A percentile compares a stretch with the other conserved stretches of the same genome.
Conservation (phyloP, 129 eudicot genomes). For the Lactuca saligna region DNA sequence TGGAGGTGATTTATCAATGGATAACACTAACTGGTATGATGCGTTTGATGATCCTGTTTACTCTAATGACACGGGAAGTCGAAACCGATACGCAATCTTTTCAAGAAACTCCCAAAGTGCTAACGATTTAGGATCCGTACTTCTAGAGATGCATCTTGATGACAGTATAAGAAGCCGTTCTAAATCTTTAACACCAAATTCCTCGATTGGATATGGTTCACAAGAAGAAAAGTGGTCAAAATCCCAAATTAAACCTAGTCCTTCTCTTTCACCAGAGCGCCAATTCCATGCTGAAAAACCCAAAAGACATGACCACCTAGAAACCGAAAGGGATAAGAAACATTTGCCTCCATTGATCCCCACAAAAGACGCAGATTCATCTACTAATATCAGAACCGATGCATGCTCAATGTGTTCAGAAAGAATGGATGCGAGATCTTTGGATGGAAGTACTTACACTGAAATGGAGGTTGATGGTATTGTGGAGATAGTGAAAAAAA, state of each 20-base stretch:
- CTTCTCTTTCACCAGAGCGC: constrained; percentile 13
- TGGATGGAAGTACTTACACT: constrained; percentile 41
- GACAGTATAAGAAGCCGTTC: constrained; percentile 25
- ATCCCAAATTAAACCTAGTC: constrained; percentile 20
- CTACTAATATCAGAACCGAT: constrained; percentile 19
- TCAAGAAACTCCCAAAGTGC: constrained; percentile 38
- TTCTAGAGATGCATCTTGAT: constrained; percentile 23
- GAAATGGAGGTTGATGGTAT: constrained; percentile 53
- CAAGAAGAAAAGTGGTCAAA: constrained; percentile 35
- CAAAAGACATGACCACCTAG: constrained; percentile 12
- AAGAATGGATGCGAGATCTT: constrained; percentile 40
- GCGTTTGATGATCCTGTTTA: constrained; percentile 14
- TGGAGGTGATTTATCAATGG: constrained; percentile 6
- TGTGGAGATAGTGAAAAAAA: constrained; percentile 49
- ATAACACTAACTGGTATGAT: constrained; percentile 1
- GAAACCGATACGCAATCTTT: constrained; percentile 11
- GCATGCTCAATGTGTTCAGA: constrained; percentile 35
- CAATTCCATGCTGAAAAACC: constrained; percentile 5
- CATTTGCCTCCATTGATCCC: neutral
- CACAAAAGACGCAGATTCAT: constrained; percentile 20
- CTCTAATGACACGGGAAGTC: constrained; percentile 9
- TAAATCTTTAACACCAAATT: constrained; percentile 30
- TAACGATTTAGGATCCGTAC: constrained; percentile 27
- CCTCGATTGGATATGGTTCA: neutral
- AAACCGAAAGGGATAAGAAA: constrained; percentile 23